Percentiles rank a stretch among this genome's conserved stretches.
Evolutionary conservation across 331 rosid genomes (phyloP).

Genomic region (Cucumis variabilis): DNA sequence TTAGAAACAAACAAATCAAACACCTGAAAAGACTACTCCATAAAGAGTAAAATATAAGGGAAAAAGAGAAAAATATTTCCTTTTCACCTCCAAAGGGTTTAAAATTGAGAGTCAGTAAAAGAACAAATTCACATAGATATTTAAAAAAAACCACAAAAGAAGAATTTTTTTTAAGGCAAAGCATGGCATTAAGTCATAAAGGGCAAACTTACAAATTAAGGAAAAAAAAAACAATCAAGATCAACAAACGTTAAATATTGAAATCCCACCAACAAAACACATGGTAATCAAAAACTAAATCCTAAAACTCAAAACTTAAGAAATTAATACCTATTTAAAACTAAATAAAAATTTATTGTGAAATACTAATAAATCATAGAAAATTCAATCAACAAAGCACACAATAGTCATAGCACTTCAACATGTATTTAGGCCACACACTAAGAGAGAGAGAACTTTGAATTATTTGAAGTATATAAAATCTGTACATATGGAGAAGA

Average conservation of each 20-base stretch:
- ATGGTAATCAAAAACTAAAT: no score
- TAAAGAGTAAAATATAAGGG: slow-evolving; percentile 2
- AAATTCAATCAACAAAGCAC: no score
- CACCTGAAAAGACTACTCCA: background rate
- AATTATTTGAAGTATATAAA: no score
- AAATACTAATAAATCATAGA: no score
- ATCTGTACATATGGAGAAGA: no score
- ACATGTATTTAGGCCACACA: no score
- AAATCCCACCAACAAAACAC: slow-evolving; percentile 53
- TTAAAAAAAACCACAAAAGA: background rate
- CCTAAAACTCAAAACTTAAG: no score
- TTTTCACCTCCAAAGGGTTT: slow-evolving; percentile 18
- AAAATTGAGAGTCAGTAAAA: slow-evolving; percentile 5
- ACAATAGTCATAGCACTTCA: no score
- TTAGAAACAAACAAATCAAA: slow-evolving; percentile 12
- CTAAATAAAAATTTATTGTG: no score
- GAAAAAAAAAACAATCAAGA: slow-evolving; percentile 38
- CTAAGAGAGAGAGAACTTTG: no score
- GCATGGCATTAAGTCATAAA: background rate
- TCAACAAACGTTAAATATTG: slow-evolving; percentile 30
- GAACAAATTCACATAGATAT: background rate
- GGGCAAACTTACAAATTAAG: slow-evolving; percentile 20
- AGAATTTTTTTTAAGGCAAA: background rate
- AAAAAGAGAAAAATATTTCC: slow-evolving; percentile 6
- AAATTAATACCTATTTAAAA: no score